These are phyloP conservation scores for Acacia crassicarpa DNA, from an alignment of 306 rosid species.

Conservation along the genomic window DNA sequence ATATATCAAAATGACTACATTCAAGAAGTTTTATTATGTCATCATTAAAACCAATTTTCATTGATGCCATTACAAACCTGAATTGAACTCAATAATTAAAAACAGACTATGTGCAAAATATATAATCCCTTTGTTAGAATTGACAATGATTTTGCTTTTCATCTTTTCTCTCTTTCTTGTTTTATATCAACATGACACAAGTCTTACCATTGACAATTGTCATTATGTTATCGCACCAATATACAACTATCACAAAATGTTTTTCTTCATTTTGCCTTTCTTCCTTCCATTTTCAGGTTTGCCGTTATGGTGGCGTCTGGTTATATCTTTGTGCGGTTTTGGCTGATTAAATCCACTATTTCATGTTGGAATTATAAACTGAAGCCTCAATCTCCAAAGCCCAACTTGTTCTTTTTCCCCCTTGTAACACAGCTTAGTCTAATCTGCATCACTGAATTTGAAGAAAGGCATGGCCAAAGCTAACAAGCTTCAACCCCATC, in stretches of 20 bases:
- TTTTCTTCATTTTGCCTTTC: not conserved
- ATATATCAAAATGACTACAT: too few species aligned
- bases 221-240: not conserved
- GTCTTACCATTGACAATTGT: not conserved
- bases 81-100: not conserved
- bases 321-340: not conserved
- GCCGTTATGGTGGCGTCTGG: not conserved
- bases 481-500: slow-evolving; percentile 31
- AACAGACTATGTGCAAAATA: not conserved
- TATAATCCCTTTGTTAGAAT: not conserved
- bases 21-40: not conserved
- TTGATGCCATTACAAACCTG: not conserved
- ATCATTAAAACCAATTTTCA: not conserved
- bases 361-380: not conserved
- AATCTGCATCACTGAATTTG: not conserved
- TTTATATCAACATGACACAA: not conserved
- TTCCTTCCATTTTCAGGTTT: not conserved
- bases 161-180: not conserved
- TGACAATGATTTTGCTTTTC: not conserved
- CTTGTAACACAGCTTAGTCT: not conserved
- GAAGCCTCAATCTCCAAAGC: slow-evolving; percentile 3
- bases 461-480: slow-evolving; percentile 2
- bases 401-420: not conserved
- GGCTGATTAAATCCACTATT: not conserved
- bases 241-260: not conserved